phyloP scores from a whole-genome alignment of 2,329 filamentous ascomycete species.

The Trichoderma lentiforme region DNA sequence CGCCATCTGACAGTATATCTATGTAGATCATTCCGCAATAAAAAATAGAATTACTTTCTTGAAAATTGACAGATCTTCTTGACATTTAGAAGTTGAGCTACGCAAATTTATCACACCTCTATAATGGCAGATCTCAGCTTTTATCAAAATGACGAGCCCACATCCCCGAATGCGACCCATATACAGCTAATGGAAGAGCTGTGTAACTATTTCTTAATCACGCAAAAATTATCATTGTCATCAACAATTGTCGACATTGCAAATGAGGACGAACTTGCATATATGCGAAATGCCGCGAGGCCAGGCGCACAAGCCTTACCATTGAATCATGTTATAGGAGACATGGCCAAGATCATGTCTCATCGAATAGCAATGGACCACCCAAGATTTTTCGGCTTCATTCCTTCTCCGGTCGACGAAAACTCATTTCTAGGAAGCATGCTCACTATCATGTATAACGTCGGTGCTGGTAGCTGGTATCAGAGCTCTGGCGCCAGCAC shows the following conservation, averaged over 20 bases:
- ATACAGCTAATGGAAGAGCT: neutral
- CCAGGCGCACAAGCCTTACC: neutral
- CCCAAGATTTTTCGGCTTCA: conserved; percentile 24
- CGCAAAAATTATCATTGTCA: neutral
- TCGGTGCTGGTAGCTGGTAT: conserved; percentile 22
- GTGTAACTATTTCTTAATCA: neutral
- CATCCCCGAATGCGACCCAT: neutral
- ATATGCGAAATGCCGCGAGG: neutral
- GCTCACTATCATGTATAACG: conserved; percentile 24
- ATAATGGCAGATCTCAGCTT: neutral
- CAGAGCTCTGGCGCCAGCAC: conserved; percentile 25
- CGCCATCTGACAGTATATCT: neutral
- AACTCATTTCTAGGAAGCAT: conserved; percentile 27
- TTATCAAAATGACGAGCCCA: neutral
- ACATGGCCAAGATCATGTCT: conserved; percentile 15
- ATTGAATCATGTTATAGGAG: neutral
- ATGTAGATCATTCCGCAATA: neutral
- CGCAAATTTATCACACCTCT: neutral
- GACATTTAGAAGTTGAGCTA: neutral
- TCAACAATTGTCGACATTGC: neutral
- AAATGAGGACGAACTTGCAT: neutral
- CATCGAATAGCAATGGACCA: conserved; percentile 19
- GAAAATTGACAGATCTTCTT: neutral
- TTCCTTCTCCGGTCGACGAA: conserved; percentile 24
- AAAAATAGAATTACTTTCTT: neutral